phyloP scores from a whole-genome alignment of 768 basidiomycete species.

The Polyporus arcularius region DNA sequence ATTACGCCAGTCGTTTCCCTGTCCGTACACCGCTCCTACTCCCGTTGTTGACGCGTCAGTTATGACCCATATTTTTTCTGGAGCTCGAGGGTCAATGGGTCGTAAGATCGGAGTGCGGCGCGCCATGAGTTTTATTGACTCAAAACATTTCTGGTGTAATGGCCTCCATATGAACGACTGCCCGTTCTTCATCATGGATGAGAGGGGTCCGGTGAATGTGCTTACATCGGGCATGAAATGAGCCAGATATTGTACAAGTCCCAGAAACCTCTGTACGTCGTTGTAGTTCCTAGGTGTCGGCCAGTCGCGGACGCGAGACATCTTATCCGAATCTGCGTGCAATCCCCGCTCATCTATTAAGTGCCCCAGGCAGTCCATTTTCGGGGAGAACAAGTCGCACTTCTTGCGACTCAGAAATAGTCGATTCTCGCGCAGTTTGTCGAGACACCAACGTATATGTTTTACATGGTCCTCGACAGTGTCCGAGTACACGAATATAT shows the following conservation, averaged over 20 bases:
- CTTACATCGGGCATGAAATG: constrained; percentile 39
- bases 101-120: constrained; percentile 14
- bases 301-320: constrained; percentile 37
- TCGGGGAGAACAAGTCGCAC: constrained; percentile 32
- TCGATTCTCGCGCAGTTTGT: constrained; percentile 25
- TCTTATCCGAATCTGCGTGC: constrained; percentile 39
- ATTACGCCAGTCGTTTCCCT: constrained; percentile 28
- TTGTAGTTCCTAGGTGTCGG: constrained; percentile 32
- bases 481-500: constrained; percentile 43
- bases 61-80: constrained; percentile 25
- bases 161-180: constrained; percentile 28
- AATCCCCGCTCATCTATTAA: constrained; percentile 41
- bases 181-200: constrained; percentile 30
- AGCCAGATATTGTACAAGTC: constrained; percentile 40
- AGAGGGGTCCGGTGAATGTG: constrained; percentile 34
- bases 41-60: constrained; percentile 22
- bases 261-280: constrained; percentile 42
- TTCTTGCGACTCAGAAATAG: constrained; percentile 39
- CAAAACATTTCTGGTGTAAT: constrained; percentile 25
- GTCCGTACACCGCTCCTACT: constrained; percentile 25
- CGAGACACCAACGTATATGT: constrained; percentile 36
- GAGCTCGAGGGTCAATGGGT: constrained; percentile 12
- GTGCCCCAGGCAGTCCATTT: constrained; percentile 42
- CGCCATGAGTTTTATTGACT: constrained; percentile 17
- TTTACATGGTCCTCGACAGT: constrained; percentile 39